Conservation (phyloP, 2,329 filamentous ascomycete species). For the Simplicillium aogashimaense region DNA sequence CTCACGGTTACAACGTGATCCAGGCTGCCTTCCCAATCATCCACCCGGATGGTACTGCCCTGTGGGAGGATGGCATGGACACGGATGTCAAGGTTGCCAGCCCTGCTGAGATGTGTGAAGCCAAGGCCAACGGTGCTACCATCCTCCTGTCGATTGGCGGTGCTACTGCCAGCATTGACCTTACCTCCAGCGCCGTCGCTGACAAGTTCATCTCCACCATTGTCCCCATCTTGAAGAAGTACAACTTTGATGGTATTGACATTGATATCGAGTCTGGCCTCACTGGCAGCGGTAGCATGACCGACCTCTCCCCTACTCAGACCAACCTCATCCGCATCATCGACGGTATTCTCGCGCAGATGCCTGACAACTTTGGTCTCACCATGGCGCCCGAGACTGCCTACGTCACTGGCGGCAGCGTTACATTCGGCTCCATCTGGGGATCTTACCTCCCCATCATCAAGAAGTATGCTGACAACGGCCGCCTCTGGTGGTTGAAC, state of each 20-base stretch:
- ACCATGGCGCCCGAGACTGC: constrained; percentile 34
- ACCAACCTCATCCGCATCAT: constrained; percentile 24
- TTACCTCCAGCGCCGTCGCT: constrained; percentile 19
- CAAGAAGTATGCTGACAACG: constrained; percentile 25
- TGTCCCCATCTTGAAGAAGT: constrained; percentile 22
- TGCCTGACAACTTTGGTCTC: constrained; percentile 49
- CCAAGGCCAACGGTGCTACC: constrained; percentile 22
- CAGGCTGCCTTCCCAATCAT: constrained; percentile 24
- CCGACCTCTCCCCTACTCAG: constrained; percentile 19
- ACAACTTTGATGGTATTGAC: constrained; percentile 26
- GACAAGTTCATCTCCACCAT: constrained; percentile 23
- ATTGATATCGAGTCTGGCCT: constrained; percentile 24
- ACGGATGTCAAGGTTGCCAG: constrained; percentile 17
- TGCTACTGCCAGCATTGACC: constrained; percentile 21
- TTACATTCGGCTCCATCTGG: constrained; percentile 23
- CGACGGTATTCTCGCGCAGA: constrained; percentile 25
- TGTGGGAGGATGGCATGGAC: constrained; percentile 23
- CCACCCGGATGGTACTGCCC: constrained; percentile 19
- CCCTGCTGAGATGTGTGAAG: constrained; percentile 21
- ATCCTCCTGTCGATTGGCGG: constrained; percentile 24
- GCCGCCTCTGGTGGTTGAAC: constrained; percentile 25
- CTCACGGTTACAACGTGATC: constrained; percentile 24
- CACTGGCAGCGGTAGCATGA: constrained; percentile 18
- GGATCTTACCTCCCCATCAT: constrained; percentile 25
- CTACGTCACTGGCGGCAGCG: constrained; percentile 21